These are phyloP conservation scores for Heimioporus sp. DNA, from an alignment of 768 basidiomycete species.

Conservation along the genomic window DNA sequence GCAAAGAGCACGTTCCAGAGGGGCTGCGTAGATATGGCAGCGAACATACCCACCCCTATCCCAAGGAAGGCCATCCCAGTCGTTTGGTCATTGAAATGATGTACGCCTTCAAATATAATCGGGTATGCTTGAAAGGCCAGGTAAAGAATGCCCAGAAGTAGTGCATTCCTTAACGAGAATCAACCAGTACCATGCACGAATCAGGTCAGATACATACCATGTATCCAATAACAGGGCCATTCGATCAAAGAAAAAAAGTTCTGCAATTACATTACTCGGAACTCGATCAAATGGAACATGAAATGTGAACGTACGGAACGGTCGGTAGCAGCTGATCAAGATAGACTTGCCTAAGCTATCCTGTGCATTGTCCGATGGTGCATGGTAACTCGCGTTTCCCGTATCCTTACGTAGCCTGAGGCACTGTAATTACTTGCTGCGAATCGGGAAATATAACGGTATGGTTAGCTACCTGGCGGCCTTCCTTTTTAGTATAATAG, in stretches of 20 bases:
- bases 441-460: neutral
- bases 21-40: conserved; percentile 37
- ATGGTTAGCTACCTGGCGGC: conserved; percentile 43
- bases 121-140: conserved; percentile 59
- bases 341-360: conserved; percentile 47
- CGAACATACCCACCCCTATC: conserved; percentile 47
- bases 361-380: conserved; percentile 55
- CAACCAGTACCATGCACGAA: neutral
- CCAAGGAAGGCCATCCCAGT: conserved; percentile 51
- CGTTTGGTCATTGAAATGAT: conserved; percentile 53
- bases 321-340: conserved; percentile 58
- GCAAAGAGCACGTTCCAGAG: conserved; percentile 46
- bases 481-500: conserved; percentile 59
- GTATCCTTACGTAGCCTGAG: conserved; percentile 50
- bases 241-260: conserved; percentile 61
- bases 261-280: conserved; percentile 30
- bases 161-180: conserved; percentile 32
- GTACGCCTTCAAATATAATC: conserved; percentile 43
- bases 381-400: conserved; percentile 51
- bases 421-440: neutral
- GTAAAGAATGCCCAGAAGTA: conserved; percentile 45
- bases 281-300: too few relatives aligned
- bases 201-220: conserved; percentile 46
- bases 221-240: conserved; percentile 73
- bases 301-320: conserved; percentile 56